Percentiles rank a stretch among this genome's conserved stretches.
Evolutionary conservation across 441 rosid genomes (phyloP).

Genomic region (Populus hybrid): DNA sequence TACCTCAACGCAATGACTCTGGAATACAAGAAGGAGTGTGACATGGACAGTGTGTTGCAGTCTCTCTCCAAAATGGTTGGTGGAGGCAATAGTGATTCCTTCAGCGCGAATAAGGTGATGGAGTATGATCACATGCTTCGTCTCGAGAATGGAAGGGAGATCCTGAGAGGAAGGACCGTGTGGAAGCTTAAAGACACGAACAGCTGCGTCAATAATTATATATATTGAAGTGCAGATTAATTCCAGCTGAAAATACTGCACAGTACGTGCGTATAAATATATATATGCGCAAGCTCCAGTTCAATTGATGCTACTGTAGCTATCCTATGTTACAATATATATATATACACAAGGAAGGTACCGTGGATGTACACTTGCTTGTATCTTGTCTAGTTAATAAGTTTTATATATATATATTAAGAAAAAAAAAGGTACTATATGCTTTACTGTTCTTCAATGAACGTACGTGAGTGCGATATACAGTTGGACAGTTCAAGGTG

Average conservation of each 20-base stretch:
- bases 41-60: conserved; percentile 20
- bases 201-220: not conserved
- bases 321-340: too few species aligned
- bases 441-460: too few species aligned
- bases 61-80: conserved; percentile 24
- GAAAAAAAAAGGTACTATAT: too few species aligned
- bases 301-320: too few species aligned
- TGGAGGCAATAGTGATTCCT: not conserved
- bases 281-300: too few species aligned
- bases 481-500: too few species aligned
- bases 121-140: conserved; percentile 29
- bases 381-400: too few species aligned
- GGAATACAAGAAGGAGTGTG: conserved; percentile 34
- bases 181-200: conserved; percentile 22
- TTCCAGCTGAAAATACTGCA: not conserved
- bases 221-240: not conserved
- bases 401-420: too few species aligned
- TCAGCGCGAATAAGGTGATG: not conserved
- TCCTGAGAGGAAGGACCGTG: conserved; percentile 23
- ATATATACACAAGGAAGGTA: too few species aligned
- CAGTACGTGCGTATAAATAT: too few species aligned
- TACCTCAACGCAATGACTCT: conserved; percentile 26
- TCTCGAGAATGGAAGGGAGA: conserved; percentile 25
- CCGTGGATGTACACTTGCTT: too few species aligned
- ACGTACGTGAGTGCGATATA: too few species aligned